A percentile compares a stretch with the other conserved stretches of the same genome.
These are phyloP conservation scores for Pueraria montana DNA, from an alignment of 306 rosid species.

Conservation along the genomic window DNA sequence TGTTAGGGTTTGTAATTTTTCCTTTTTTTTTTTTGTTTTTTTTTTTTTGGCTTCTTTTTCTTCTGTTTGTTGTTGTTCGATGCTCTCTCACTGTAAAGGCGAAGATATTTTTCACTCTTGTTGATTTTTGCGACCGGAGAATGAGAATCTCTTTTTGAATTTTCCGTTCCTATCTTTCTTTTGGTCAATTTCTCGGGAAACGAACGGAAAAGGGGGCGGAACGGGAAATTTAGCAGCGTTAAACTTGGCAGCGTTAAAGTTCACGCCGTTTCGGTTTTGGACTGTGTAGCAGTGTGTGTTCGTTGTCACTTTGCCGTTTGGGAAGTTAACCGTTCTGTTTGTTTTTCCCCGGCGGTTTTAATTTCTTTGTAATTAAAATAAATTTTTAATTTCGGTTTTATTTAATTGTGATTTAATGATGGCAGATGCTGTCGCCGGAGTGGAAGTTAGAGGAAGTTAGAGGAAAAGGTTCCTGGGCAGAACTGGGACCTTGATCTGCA, in stretches of 20 bases:
- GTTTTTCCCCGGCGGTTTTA: no score
- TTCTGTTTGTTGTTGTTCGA: constrained; percentile 43
- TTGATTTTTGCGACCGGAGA: constrained; percentile 47
- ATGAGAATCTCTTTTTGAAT: constrained; percentile 34
- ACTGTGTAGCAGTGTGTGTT: neutral
- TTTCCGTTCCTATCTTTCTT: constrained; percentile 1
- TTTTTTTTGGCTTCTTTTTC: neutral
- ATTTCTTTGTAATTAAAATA: neutral
- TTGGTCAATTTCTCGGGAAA: constrained; percentile 30
- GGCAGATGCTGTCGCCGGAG: neutral
- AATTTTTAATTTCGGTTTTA: no score
- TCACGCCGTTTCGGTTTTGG: constrained; percentile 17
- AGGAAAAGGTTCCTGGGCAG: neutral
- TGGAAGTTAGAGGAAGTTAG: no score
- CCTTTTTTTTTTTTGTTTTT: neutral
- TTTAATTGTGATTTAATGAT: neutral
- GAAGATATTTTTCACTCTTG: constrained; percentile 38
- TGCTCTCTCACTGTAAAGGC: constrained; percentile 55
- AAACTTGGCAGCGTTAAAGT: constrained; percentile 1
- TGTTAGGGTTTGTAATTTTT: constrained; percentile 37
- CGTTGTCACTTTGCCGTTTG: neutral
- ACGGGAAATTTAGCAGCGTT: neutral
- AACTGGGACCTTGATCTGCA: neutral
- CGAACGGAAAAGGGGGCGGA: neutral
- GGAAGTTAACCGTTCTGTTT: neutral